Percentiles rank a stretch among this genome's conserved stretches.
Conservation (phyloP, 306 rosid genomes). For the Prunus mongolica region DNA sequence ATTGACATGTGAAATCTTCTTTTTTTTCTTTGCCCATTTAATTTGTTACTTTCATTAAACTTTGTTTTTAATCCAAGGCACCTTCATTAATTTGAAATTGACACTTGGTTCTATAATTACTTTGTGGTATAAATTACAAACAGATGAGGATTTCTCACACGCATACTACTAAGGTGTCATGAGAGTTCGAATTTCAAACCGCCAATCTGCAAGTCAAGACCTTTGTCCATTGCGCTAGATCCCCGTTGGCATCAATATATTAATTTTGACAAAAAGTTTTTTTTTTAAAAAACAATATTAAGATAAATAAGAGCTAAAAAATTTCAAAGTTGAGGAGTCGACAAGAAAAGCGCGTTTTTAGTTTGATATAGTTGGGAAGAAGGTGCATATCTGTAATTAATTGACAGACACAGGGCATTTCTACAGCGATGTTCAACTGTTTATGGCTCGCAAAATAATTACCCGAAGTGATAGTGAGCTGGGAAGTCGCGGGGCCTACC, state of each 20-base stretch:
- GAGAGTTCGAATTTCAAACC: too few species aligned
- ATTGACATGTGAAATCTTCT: too few species aligned
- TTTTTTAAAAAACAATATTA: too few species aligned
- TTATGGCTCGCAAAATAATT: constrained; percentile 14
- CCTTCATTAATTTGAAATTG: too few species aligned
- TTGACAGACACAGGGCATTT: neutral
- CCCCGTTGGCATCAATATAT: too few species aligned
- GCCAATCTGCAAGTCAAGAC: accelerated
- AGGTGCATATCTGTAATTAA: neutral
- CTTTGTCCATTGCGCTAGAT: accelerated
- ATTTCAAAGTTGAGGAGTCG: too few species aligned
- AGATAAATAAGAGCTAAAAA: too few species aligned
- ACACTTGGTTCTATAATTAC: neutral
- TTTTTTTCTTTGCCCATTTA: too few species aligned
- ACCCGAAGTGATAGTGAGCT: constrained; percentile 14
- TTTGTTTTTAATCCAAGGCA: too few species aligned
- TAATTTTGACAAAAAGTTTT: too few species aligned
- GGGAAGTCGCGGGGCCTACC: neutral
- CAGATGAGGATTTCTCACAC: too few species aligned
- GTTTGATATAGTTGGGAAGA: neutral
- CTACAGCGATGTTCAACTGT: neutral
- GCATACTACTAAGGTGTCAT: accelerated
- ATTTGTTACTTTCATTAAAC: neutral
- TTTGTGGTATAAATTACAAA: too few species aligned
- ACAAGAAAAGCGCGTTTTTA: neutral